Conservation (phyloP, 768 basidiomycete genomes). For the Lactarius indigo region DNA sequence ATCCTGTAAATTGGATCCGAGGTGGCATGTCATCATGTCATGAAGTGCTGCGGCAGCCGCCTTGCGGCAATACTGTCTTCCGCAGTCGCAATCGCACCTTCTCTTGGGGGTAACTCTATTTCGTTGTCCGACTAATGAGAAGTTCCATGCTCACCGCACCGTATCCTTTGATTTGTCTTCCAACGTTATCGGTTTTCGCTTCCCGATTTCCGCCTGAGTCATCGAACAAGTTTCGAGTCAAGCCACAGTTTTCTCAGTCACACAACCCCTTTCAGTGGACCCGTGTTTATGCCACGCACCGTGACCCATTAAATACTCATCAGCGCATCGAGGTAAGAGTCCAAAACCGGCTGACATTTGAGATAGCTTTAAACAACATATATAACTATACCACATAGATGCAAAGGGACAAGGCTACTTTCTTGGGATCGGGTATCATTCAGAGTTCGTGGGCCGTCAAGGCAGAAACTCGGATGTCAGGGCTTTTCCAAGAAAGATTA, state of each 20-base stretch:
- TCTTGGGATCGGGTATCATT: conserved; percentile 12
- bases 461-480: not conserved
- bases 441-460: conserved; percentile 1
- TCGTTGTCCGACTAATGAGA: not conserved
- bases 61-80: not conserved
- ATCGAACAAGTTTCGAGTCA: not conserved
- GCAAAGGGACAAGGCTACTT: not conserved
- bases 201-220: not conserved
- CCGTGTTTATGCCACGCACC: not conserved
- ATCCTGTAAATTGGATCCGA: conserved; percentile 16
- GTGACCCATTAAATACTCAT: not conserved
- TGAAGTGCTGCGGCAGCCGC: not conserved
- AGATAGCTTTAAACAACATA: conserved; percentile 11
- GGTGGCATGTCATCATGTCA: not conserved
- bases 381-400: conserved; percentile 11
- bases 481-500: not conserved
- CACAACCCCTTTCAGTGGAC: not conserved
- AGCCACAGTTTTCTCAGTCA: not conserved
- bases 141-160: not conserved
- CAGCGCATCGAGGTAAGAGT: not conserved
- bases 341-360: not conserved
- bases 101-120: not conserved
- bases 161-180: not conserved
- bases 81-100: conserved; percentile 2
- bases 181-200: not conserved